Evolutionary conservation across 129 eudicot species (phyloP).

Genomic region (Sambucus nigra): DNA sequence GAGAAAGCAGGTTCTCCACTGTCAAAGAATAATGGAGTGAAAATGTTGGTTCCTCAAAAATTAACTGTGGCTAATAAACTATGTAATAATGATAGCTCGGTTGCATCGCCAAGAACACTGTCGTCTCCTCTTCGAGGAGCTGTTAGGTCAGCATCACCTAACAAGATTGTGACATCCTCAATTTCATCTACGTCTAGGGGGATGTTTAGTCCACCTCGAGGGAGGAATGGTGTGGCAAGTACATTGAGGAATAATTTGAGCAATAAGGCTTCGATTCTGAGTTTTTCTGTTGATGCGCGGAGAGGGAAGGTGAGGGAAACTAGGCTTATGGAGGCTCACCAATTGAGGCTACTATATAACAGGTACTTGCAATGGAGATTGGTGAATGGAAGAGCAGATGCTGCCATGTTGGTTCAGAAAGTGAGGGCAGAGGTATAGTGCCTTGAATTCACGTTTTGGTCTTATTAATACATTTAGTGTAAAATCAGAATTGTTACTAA

Average conservation of each 20-base stretch:
- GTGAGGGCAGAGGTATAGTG: conserved; percentile 54
- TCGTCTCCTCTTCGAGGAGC: conserved; percentile 56
- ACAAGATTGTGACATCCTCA: conserved; percentile 26
- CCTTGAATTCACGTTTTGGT: background rate
- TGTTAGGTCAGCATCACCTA: conserved; percentile 54
- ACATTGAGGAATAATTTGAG: conserved; percentile 21
- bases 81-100: conserved; percentile 28
- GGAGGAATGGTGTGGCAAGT: conserved; percentile 26
- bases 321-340: conserved; percentile 64
- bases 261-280: conserved; percentile 45
- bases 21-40: conserved; percentile 18
- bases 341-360: conserved; percentile 56
- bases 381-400: conserved; percentile 71
- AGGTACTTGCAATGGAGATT: conserved; percentile 84
- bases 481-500: too few species aligned
- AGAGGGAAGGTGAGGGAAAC: conserved; percentile 79
- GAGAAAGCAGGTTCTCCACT: conserved; percentile 56
- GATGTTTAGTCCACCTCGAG: conserved; percentile 53
- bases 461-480: background rate
- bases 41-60: too few species aligned
- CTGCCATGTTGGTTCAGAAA: conserved; percentile 45
- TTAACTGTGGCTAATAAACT: conserved; percentile 24
- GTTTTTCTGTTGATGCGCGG: conserved; percentile 62
- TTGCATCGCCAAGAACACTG: conserved; percentile 38
- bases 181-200: conserved; percentile 34